Evolutionary conservation across 1,284 basidiomycete genomes (phyloP), one percentile per base, ranked within the genome.

Genomic region (Rhodofomes roseus): DNA sequence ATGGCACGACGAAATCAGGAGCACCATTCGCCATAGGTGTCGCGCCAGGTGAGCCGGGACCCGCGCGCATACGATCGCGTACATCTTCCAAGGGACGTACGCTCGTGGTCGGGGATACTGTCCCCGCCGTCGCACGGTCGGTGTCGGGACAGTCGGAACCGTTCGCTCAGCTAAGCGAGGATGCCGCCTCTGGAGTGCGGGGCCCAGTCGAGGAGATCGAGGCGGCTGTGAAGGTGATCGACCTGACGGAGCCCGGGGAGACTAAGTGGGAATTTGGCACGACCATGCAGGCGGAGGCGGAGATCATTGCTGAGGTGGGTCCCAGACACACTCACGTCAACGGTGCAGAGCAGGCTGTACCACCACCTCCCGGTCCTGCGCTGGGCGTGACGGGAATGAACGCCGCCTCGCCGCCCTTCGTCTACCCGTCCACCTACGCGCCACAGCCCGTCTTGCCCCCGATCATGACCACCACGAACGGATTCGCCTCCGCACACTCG

Each of bases 191-290:
- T 0, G 62, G 61, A 9, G 60, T 59, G 16, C 29, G 54, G 22
- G 56, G 58, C 9, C 54, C 51, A 6, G 62, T 55, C 7, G 65
- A 60, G 20, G 57, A 51, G 18, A 50, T 60, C 20, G 65, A 65
- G 31, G 63, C 52, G 16, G 60, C 60, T 25, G 62, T 62, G 16
- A 68, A 68, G 54, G 70, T 76, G 36, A 73, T 78, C 36, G 79
- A 79, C 54, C 62, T 76, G 57, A 76, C 72, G 23, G 71, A 71
- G 50, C 65, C 65, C 51, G 58, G 44, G 18, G 71, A 62, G 61
- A 70, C 72, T 46, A 83, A 77, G 64, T 86, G 81, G 82, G 79
- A 80, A 68, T 87, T 87, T 65, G 86, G 85, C 23, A 82, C 81
- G 48, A 79, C 77, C 29, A 67, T 64, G 20, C 67, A 66, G 43